Evolutionary conservation across 495 filamentous ascomycete genomes (phyloP).

Genomic region (Antarctomyces pellizariae): DNA sequence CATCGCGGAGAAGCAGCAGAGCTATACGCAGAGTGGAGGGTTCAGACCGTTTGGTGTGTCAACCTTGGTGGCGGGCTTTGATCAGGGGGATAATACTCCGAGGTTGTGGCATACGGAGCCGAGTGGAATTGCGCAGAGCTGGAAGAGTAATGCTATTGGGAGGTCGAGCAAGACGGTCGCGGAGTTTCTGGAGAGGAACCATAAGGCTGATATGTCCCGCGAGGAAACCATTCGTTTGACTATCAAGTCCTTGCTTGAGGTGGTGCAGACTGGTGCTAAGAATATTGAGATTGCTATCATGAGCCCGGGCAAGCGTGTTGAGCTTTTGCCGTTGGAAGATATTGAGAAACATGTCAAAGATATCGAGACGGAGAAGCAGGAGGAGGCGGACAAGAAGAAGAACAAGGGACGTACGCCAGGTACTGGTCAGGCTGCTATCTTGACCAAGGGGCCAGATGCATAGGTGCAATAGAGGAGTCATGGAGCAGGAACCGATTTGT

Average conservation of each 20-base stretch:
- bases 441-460: slow-evolving; percentile 31
- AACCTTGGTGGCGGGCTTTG: slow-evolving; percentile 91
- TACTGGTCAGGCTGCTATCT: slow-evolving; percentile 53
- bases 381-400: slow-evolving; percentile 93
- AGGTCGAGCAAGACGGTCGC: slow-evolving; percentile 95
- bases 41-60: slow-evolving; percentile 94
- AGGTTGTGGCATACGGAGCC: slow-evolving; percentile 94
- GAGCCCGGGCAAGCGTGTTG: slow-evolving; percentile 75
- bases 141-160: slow-evolving; percentile 98
- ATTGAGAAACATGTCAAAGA: slow-evolving; percentile 93
- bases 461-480: not conserved
- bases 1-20: slow-evolving; percentile 88
- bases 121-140: slow-evolving; percentile 75
- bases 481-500: too few species aligned
- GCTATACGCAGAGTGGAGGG: slow-evolving; percentile 95
- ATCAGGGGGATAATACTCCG: slow-evolving; percentile 66
- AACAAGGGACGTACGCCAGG: slow-evolving; percentile 62
- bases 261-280: slow-evolving; percentile 96
- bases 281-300: slow-evolving; percentile 99
- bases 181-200: slow-evolving; percentile 94
- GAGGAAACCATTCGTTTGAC: slow-evolving; percentile 92
- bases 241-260: slow-evolving; percentile 92
- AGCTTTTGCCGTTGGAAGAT: slow-evolving; percentile 87
- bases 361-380: slow-evolving; percentile 97
- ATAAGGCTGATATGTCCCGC: slow-evolving; percentile 89